These are phyloP conservation scores for Starmerella potacharoeniae DNA, from an alignment of 805 yeast species.

Conservation along the genomic window DNA sequence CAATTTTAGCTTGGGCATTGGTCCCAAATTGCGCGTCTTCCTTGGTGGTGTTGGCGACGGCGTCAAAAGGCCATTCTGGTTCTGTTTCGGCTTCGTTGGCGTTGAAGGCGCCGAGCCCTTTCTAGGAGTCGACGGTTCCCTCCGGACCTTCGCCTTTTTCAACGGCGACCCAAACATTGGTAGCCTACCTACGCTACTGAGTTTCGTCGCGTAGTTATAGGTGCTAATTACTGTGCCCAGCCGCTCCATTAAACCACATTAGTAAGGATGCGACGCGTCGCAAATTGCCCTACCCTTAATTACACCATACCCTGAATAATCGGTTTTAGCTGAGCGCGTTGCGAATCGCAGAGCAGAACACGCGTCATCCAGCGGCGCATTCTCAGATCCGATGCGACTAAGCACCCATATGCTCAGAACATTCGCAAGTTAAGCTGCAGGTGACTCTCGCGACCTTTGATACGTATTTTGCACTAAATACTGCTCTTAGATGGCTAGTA, in stretches of 20 bases:
- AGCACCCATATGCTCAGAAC: too few species aligned
- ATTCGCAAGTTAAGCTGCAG: too few species aligned
- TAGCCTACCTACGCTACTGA: not conserved
- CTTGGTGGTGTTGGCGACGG: not conserved
- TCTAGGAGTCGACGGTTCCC: constrained; percentile 20
- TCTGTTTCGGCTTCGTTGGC: not conserved
- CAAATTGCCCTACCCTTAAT: constrained; percentile 7
- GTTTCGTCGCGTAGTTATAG: not conserved
- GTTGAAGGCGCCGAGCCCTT: constrained; percentile 7
- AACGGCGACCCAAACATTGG: constrained; percentile 17
- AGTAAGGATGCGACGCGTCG: not conserved
- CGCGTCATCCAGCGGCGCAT: too few species aligned
- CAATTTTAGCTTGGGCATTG: not conserved
- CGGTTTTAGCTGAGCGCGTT: too few species aligned
- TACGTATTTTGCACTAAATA: too few species aligned
- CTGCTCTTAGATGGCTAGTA: too few species aligned
- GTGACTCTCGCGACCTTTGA: too few species aligned
- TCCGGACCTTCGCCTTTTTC: constrained; percentile 11
- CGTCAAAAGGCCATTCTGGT: not conserved
- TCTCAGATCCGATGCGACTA: too few species aligned
- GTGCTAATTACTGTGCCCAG: not conserved
- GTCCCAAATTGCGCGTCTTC: not conserved
- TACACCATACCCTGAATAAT: not conserved
- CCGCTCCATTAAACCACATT: constrained; percentile 1
- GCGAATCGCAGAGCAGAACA: too few species aligned